These are phyloP conservation scores for Wickerhamomyces chambardii DNA, from an alignment of 805 yeast genomes.

Conservation along the genomic window DNA sequence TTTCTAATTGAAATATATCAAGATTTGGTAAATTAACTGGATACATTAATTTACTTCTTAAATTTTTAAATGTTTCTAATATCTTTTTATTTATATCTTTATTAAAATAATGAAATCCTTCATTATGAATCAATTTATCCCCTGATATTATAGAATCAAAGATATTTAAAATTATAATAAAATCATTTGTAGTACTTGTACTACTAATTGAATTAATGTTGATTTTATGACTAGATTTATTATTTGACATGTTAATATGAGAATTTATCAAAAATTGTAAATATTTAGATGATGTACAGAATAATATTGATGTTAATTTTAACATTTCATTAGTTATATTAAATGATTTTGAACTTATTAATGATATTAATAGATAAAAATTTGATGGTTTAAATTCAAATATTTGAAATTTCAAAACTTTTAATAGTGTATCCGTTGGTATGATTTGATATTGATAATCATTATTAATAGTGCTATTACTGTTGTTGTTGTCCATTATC, in stretches of 20 bases:
- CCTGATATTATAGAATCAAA: neutral
- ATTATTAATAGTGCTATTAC: no score
- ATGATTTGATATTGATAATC: neutral
- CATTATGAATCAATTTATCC: neutral
- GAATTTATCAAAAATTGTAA: neutral
- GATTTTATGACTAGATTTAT: no score
- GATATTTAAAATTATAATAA: neutral
- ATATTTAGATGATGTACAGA: neutral
- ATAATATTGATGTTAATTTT: slow-evolving; percentile 1
- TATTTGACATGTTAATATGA: no score
- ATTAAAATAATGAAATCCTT: neutral
- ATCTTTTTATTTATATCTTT: neutral
- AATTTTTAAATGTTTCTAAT: neutral
- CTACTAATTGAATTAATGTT: neutral
- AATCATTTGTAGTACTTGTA: neutral
- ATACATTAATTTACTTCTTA: neutral
- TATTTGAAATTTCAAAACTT: slow-evolving; percentile 1
- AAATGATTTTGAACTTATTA: neutral
- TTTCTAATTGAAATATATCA: neutral
- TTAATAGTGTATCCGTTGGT: neutral
- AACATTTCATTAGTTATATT: slow-evolving; percentile 1
- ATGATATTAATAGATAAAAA: neutral
- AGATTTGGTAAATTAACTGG: neutral
- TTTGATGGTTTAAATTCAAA: neutral
- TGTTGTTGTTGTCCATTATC: no score